phyloP scores from a whole-genome alignment of 1,284 basidiomycete genomes.

The Afroboletus lepidellus region DNA sequence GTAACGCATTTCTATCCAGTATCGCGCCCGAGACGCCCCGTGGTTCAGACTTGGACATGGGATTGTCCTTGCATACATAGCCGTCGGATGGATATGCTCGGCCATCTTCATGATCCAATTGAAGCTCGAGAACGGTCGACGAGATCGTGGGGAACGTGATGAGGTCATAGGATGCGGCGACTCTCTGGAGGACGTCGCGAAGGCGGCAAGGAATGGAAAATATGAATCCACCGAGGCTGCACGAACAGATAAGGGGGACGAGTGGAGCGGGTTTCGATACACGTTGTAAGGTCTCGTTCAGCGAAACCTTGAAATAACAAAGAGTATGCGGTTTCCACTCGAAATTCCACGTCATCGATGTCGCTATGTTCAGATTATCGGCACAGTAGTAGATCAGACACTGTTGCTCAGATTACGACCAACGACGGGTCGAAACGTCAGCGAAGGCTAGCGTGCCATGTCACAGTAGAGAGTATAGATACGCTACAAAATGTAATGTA shows the following conservation, averaged over 20 bases:
- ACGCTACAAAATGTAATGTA: constrained; percentile 11
- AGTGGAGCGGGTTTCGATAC: constrained; percentile 50
- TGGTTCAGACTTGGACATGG: constrained; percentile 52
- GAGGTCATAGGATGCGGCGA: constrained; percentile 40
- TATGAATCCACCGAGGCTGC: constrained; percentile 41
- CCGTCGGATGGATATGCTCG: constrained; percentile 44
- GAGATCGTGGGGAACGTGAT: constrained; percentile 47
- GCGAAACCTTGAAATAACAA: too few species aligned
- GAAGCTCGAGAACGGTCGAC: constrained; percentile 42
- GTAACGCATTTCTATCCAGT: constrained; percentile 22
- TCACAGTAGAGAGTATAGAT: constrained; percentile 10
- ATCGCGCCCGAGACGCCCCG: constrained; percentile 39
- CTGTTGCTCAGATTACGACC: background rate
- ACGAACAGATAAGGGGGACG: constrained; percentile 43
- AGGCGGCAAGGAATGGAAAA: constrained; percentile 35
- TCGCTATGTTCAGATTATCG: too few species aligned
- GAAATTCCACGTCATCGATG: too few species aligned
- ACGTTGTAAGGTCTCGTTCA: constrained; percentile 20
- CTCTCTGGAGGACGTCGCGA: constrained; percentile 11
- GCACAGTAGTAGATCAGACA: background rate
- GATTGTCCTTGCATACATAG: constrained; percentile 50
- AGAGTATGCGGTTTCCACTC: too few species aligned
- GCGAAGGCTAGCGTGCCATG: background rate
- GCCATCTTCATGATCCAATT: constrained; percentile 37
- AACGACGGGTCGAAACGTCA: background rate